Percentiles rank a stretch among this genome's conserved stretches.
phyloP scores from a whole-genome alignment of 2,329 filamentous ascomycete genomes.

The Neofusicoccum ribis region DNA sequence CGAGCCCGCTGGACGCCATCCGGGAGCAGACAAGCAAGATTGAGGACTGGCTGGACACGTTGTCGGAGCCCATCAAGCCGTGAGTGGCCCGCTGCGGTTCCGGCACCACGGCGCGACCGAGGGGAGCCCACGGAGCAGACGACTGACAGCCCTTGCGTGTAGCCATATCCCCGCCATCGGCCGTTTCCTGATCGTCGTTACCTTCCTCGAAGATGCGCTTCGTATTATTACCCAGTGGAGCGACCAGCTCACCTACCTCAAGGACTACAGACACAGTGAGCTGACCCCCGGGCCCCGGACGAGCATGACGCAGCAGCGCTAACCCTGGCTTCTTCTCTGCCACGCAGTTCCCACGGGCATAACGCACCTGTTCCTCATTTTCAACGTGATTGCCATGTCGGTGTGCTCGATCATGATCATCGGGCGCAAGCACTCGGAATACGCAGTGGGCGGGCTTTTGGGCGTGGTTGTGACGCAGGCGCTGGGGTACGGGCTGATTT shows the following conservation, averaged over 20 bases:
- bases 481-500: slow-evolving; percentile 94
- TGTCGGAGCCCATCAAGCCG: slow-evolving; percentile 93
- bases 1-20: slow-evolving; percentile 82
- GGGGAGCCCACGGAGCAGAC: neutral
- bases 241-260: slow-evolving; percentile 90
- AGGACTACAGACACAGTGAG: slow-evolving; percentile 91
- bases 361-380: slow-evolving; percentile 88
- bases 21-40: slow-evolving; percentile 97
- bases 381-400: slow-evolving; percentile 87
- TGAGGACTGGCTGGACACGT: slow-evolving; percentile 84
- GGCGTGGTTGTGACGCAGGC: slow-evolving; percentile 90
- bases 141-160: slow-evolving; percentile 29
- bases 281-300: slow-evolving; percentile 22
- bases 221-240: slow-evolving; percentile 97
- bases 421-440: slow-evolving; percentile 86
- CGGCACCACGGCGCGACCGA: neutral
- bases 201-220: slow-evolving; percentile 94
- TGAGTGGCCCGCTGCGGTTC: slow-evolving; percentile 52
- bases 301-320: slow-evolving; percentile 18
- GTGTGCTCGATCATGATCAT: slow-evolving; percentile 84
- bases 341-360: slow-evolving; percentile 76
- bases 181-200: slow-evolving; percentile 96
- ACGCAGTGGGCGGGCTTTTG: slow-evolving; percentile 86
- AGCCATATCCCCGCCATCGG: slow-evolving; percentile 94
- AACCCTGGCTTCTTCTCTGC: neutral